Base-by-base conservation (phyloP, 345 rosid genomes). In the Carallia pectinifolia region DNA sequence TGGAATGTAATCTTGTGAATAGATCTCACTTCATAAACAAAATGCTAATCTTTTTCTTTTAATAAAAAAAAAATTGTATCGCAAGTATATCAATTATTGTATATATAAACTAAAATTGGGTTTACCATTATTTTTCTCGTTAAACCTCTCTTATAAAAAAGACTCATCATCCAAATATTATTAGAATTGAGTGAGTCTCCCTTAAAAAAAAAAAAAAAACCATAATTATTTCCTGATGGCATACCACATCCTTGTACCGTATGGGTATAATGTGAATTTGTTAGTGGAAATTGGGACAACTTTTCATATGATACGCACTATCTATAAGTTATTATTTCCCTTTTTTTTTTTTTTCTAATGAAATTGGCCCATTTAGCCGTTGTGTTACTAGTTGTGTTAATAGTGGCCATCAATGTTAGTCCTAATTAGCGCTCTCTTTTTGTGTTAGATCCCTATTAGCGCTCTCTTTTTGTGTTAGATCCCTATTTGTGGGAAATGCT, bases 271-370 rank as follows among this genome's bases (percentile, higher is more conserved):
- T 44, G 12, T 72, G 65, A 58, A 65, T 16, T 37, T 66, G n/a
- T n/a, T 29, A 59, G 71, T 65, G 76, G 66, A 58, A 29, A 27
- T 40, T 58, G n/a, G 23, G 55, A 31, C 74, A 63, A 39, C 47
- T 64, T 23, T 56, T 61, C 54, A 16, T 53, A 17, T 71, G 68
- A 63, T 65, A 56, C 36, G 58, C 75, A 64, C 59, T 44, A 56
- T 40, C 34, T 61, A 27, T 47, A 56, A 30, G 30, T 44, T 58
- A 33, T 31, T 58, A 38, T 4, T 64, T 44, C 19, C 29, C 37
- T 55, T 55, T 1, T 6, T 7, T 40, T 44, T 44, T 1, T 52
- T 37, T 23, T 23, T 23, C 13, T 7, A 16, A 0, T 38, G 48
- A 34, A 47, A 13, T 60, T 47, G 6, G 2, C 48, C 4, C 59